phyloP scores from a whole-genome alignment of 257 asterid genomes.

The Cruciata laevipes region DNA sequence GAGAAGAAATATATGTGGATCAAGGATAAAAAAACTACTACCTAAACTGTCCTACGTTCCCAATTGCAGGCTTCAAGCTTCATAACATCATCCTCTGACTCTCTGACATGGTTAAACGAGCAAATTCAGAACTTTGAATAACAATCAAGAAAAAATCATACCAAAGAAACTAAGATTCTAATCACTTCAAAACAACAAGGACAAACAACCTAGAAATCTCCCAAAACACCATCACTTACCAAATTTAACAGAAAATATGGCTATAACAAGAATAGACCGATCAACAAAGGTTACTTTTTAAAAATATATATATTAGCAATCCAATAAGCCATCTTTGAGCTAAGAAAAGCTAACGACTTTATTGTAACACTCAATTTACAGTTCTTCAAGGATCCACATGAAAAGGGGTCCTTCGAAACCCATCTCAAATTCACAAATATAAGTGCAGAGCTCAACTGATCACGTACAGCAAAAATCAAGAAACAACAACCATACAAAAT shows the following conservation, averaged over 20 bases:
- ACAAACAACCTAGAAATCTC: background rate
- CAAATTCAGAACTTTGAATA: constrained; percentile 6
- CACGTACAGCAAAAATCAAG: background rate
- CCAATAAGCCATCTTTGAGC: background rate
- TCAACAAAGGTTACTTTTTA: background rate
- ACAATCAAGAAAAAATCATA: background rate
- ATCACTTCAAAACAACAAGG: background rate
- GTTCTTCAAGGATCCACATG: constrained; percentile 8
- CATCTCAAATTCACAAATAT: background rate
- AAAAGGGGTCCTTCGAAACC: constrained; percentile 1
- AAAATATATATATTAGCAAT: background rate
- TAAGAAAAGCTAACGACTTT: background rate
- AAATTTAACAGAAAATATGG: too few species aligned
- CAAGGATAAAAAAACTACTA: background rate
- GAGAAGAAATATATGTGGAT: constrained; percentile 10
- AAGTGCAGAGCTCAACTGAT: background rate
- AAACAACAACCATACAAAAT: background rate
- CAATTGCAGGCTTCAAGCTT: constrained; percentile 12
- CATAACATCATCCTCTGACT: constrained; percentile 15
- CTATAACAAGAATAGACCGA: background rate
- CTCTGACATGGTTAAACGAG: constrained; percentile 13
- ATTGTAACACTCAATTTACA: background rate
- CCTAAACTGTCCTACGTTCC: constrained; percentile 6
- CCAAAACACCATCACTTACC: background rate
- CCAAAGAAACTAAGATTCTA: background rate